Evolutionary conservation across 495 filamentous ascomycete species (phyloP), one percentile per base, ranked within the genome.

Genomic region (Aeminium ludgeri): DNA sequence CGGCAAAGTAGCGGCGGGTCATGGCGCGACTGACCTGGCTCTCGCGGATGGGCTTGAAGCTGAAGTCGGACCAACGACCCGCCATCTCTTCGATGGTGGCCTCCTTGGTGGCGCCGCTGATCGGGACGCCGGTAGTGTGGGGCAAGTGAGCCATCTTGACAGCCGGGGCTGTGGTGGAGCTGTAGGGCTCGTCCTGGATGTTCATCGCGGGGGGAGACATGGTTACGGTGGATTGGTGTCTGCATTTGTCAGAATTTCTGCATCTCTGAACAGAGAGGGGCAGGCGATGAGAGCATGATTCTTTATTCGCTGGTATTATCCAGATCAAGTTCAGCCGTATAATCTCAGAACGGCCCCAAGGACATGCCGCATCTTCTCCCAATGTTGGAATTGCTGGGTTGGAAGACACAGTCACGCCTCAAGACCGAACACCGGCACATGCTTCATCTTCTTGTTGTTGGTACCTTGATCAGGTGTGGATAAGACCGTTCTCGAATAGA

Each of bases 251-350:
- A 58, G 57, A 54, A 42, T 45, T 53, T 32, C 34, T 31, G 13
- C 40, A 34, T 3, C 19, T 15, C 23, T 25, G 23, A n/a, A 32
- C 10, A 1, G 1, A 37, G 18, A 18, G 25, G 15, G 38, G 39
- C 10, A 20, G 17, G 41, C 40, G 43, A 46, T 45, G 56, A 58
- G 23, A 72, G 79, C 80, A 86, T 86, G 82, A 83, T 87, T 46
- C 80, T 81, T 89, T 85, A 82, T 27, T 30, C 83, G 84, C 84
- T 84, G 81, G 83, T 79, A 87, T 89, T 92, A 86, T 84, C 83
- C 81, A 83, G 83, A 87, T 92, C 83, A 89, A 86, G 82, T 86
- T 59, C 56, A 64, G 76, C 84, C 82, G 84, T 92, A 78, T 89
- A 72, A 78, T 92, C 80, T 92, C 84, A 89, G 83, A 74, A 71